phyloP scores from a whole-genome alignment of 148 eudicot genomes.

The Vaccinium myrtillus region DNA sequence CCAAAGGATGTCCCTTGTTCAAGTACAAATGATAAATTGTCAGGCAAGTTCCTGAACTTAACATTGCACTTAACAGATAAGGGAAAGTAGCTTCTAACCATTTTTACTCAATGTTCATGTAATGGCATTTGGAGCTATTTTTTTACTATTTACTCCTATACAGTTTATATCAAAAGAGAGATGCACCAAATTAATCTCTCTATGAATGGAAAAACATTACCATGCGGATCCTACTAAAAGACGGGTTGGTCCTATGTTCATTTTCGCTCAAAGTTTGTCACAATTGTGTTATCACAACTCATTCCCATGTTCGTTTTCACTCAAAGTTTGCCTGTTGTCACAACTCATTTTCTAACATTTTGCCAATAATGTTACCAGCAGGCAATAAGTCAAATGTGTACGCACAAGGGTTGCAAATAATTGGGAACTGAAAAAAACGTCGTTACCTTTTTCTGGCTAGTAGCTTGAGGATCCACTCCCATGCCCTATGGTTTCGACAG shows the following conservation, averaged over 20 bases:
- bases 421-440: background rate
- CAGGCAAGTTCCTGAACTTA: background rate
- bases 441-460: constrained; percentile 52
- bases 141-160: too few relatives aligned
- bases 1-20: background rate
- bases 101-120: background rate
- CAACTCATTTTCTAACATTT: background rate
- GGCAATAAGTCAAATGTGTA: background rate
- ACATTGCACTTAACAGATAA: too few relatives aligned
- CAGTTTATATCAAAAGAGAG: background rate
- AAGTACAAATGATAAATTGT: background rate
- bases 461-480: constrained; percentile 56
- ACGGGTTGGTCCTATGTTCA: background rate
- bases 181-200: background rate
- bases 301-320: background rate
- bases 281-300: background rate
- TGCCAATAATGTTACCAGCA: background rate
- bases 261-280: background rate
- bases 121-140: too few relatives aligned
- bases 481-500: constrained; percentile 59
- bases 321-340: background rate
- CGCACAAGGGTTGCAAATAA: background rate
- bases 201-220: background rate
- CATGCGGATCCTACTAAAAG: background rate
- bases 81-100: background rate